Evolutionary conservation across 2,329 filamentous ascomycete species (phyloP).

Genomic region (Claviceps spartinae): DNA sequence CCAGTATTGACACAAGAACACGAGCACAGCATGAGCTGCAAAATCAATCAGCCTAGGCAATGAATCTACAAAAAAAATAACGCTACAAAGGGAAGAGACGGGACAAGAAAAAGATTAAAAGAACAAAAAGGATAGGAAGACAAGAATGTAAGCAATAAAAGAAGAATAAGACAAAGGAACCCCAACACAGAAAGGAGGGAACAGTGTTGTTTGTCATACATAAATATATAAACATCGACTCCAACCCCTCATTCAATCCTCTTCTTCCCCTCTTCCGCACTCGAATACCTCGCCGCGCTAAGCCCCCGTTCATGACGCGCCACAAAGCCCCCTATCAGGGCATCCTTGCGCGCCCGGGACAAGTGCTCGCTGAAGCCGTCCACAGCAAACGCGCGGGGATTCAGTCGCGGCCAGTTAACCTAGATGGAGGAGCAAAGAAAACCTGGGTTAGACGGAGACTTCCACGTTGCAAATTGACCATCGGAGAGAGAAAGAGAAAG

Average conservation of each 20-base stretch:
- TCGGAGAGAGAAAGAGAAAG: not conserved
- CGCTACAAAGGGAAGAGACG: not conserved
- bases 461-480: not conserved
- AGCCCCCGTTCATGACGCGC: slow-evolving; percentile 66
- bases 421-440: slow-evolving; percentile 21
- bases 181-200: not conserved
- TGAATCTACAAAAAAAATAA: not conserved
- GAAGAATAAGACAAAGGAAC: not conserved
- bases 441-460: not conserved
- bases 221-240: not conserved
- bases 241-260: slow-evolving; percentile 60
- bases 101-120: not conserved
- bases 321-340: slow-evolving; percentile 59
- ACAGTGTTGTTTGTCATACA: not conserved
- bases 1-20: no score
- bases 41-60: no score
- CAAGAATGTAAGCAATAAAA: not conserved
- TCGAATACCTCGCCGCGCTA: slow-evolving; percentile 69
- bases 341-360: slow-evolving; percentile 67
- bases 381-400: slow-evolving; percentile 70
- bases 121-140: not conserved
- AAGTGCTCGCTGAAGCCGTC: slow-evolving; percentile 86
- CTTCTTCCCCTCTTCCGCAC: slow-evolving; percentile 95
- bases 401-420: slow-evolving; percentile 98
- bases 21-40: no score